A percentile compares a stretch with the other conserved stretches of the same genome.
Evolutionary conservation across 306 rosid species (phyloP).

Genomic region (Rosa persica): DNA sequence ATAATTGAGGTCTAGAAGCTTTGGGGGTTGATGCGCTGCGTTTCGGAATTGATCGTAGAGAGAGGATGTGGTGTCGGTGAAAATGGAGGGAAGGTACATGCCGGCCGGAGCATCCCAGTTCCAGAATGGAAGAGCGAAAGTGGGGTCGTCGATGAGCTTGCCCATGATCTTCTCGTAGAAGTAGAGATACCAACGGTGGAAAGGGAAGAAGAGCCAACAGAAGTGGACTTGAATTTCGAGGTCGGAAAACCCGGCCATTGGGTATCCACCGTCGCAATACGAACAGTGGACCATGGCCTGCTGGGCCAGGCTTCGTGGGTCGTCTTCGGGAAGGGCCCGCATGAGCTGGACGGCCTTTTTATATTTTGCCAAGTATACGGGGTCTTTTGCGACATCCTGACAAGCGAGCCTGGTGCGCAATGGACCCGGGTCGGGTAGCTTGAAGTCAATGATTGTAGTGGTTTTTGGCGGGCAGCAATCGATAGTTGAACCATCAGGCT

Average conservation of each 20-base stretch:
- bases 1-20: slow-evolving; percentile 42
- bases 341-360: slow-evolving; percentile 49
- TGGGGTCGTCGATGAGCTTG: slow-evolving; percentile 44
- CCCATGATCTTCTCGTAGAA: slow-evolving; percentile 22
- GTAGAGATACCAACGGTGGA: slow-evolving; percentile 15
- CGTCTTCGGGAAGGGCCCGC: slow-evolving; percentile 52
- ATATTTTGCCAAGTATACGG: slow-evolving; percentile 47
- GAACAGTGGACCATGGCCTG: slow-evolving; percentile 79
- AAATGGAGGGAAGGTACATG: slow-evolving; percentile 54
- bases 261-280: slow-evolving; percentile 69
- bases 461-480: slow-evolving; percentile 70
- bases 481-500: slow-evolving; percentile 32
- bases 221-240: slow-evolving; percentile 14
- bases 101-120: slow-evolving; percentile 63
- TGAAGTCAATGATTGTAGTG: slow-evolving; percentile 43
- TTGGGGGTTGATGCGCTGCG: slow-evolving; percentile 53
- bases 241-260: background rate
- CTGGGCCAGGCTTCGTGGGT: slow-evolving; percentile 58
- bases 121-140: slow-evolving; percentile 66
- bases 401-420: slow-evolving; percentile 53
- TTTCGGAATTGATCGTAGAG: slow-evolving; percentile 50
- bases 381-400: slow-evolving; percentile 33
- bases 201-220: slow-evolving; percentile 21
- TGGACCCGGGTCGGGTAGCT: slow-evolving; percentile 11
- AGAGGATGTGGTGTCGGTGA: slow-evolving; percentile 36